These are phyloP conservation scores for Fusarium illudens DNA, from an alignment of 2,329 filamentous ascomycete species.

Conservation along the genomic window DNA sequence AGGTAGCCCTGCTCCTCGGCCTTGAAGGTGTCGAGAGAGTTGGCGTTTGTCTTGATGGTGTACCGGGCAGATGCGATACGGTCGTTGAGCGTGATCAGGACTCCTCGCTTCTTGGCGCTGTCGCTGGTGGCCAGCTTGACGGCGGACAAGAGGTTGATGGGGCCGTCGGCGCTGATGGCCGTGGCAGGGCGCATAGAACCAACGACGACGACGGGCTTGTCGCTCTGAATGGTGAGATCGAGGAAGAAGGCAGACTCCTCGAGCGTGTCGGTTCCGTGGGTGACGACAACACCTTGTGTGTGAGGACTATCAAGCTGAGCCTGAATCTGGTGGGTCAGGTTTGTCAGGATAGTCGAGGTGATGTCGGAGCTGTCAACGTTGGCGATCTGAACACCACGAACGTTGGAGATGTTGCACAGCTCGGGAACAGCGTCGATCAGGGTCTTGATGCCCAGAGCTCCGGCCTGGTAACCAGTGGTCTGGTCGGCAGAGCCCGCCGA, in stretches of 20 bases:
- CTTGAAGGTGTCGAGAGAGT: constrained; percentile 68
- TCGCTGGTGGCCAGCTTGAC: constrained; percentile 62
- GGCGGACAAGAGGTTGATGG: constrained; percentile 67
- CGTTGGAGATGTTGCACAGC: constrained; percentile 61
- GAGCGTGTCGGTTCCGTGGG: constrained; percentile 71
- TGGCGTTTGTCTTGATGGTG: constrained; percentile 68
- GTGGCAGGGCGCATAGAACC: constrained; percentile 71
- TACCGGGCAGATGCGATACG: constrained; percentile 65
- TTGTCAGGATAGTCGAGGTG: constrained; percentile 58
- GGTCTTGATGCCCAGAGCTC: constrained; percentile 55
- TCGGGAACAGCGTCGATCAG: constrained; percentile 63
- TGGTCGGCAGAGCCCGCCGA: constrained; percentile 55
- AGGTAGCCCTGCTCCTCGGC: constrained; percentile 64
- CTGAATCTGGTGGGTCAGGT: constrained; percentile 57
- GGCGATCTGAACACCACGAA: constrained; percentile 60
- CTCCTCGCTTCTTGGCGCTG: constrained; percentile 57
- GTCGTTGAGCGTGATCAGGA: constrained; percentile 69
- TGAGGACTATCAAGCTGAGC: constrained; percentile 52
- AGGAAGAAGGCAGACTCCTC: constrained; percentile 71
- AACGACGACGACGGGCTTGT: constrained; percentile 67
- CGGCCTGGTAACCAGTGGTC: constrained; percentile 52
- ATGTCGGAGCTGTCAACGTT: constrained; percentile 57
- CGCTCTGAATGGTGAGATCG: constrained; percentile 62
- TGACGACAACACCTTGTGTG: constrained; percentile 63
- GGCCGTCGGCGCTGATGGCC: constrained; percentile 68